Evolutionary conservation across 2,329 filamentous ascomycete genomes (phyloP).

Genomic region (Zarea fungicola): DNA sequence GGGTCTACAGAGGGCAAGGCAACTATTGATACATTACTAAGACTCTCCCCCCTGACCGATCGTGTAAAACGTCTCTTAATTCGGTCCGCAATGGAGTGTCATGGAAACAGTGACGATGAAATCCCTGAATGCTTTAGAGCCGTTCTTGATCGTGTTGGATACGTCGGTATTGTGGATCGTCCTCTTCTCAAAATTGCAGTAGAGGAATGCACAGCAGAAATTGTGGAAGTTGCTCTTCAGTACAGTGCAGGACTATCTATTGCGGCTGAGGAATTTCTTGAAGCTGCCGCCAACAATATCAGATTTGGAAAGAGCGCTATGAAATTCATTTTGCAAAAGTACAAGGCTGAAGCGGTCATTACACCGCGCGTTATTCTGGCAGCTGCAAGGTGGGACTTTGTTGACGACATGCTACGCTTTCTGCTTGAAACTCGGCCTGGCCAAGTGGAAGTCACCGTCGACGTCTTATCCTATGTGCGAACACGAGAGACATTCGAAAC

Average conservation of each 20-base stretch:
- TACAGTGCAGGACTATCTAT: neutral
- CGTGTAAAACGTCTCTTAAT: neutral
- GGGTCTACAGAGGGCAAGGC: neutral
- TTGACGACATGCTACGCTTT: too few species aligned
- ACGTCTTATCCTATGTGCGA: too few species aligned
- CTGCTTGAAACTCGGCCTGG: neutral
- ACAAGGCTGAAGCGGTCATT: neutral
- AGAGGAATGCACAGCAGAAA: too few species aligned
- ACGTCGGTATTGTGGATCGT: too few species aligned
- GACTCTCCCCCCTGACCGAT: neutral
- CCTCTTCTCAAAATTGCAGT: too few species aligned
- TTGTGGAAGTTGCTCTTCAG: too few species aligned
- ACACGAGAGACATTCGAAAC: too few species aligned
- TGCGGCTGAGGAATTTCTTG: neutral
- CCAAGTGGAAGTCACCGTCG: neutral
- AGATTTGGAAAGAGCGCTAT: neutral
- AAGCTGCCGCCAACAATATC: neutral
- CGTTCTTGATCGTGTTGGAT: too few species aligned
- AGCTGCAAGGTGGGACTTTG: neutral
- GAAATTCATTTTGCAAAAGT: neutral
- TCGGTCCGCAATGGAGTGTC: too few species aligned
- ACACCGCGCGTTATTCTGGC: neutral
- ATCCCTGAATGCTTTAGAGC: too few species aligned
- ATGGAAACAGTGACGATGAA: too few species aligned
- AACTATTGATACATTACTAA: neutral